These are phyloP conservation scores for Zygosaccharomyces bisporus DNA, from an alignment of 805 yeast genomes.

Conservation along the genomic window DNA sequence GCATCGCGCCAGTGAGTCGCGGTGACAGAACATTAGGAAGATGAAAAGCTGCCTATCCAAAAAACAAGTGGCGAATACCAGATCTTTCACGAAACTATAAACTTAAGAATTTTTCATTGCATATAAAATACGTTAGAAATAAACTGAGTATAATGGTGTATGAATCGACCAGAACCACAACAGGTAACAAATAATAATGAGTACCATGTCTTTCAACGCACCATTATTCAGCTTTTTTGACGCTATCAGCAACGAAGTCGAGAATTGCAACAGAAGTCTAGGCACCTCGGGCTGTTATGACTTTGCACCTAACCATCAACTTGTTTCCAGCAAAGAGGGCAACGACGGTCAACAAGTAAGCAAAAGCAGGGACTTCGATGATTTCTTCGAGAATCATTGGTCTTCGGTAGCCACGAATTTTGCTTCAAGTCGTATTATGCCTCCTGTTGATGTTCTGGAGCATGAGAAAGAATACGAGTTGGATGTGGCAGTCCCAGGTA, in stretches of 20 bases:
- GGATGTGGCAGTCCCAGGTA: constrained; percentile 47
- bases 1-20: not conserved
- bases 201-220: constrained; percentile 36
- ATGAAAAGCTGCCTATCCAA: not conserved
- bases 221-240: constrained; percentile 46
- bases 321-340: constrained; percentile 8
- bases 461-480: constrained; percentile 41
- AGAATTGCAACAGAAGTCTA: constrained; percentile 37
- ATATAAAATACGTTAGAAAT: too few relatives aligned
- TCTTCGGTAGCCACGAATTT: constrained; percentile 23
- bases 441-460: constrained; percentile 47
- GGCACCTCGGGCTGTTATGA: constrained; percentile 28
- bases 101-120: too few relatives aligned
- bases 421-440: too few relatives aligned
- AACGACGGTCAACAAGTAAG: constrained; percentile 5
- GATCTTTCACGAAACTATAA: not conserved
- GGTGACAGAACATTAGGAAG: not conserved
- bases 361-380: constrained; percentile 4
- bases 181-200: too few relatives aligned
- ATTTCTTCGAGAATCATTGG: constrained; percentile 21
- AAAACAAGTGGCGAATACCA: not conserved
- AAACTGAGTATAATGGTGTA: too few relatives aligned
- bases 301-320: constrained; percentile 23
- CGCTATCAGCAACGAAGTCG: constrained; percentile 41
- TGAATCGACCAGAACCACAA: too few relatives aligned